A percentile compares a stretch with the other conserved stretches of the same genome.
Conservation (phyloP, 2,329 filamentous ascomycete genomes). For the Hymenotorrendiella dingleyae region DNA sequence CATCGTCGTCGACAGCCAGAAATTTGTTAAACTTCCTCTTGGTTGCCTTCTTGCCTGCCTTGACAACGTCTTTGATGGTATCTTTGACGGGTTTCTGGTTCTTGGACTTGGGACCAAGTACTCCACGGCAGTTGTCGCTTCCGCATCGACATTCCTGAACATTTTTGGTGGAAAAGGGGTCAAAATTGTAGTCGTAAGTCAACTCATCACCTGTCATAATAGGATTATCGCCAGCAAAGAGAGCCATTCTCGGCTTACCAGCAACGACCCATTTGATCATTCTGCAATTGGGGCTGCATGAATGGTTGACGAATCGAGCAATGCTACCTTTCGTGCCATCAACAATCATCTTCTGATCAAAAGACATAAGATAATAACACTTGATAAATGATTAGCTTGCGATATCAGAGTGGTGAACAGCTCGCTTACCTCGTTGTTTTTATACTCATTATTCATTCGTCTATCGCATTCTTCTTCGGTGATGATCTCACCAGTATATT, state of each 20-base stretch:
- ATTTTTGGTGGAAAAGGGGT: constrained; percentile 63
- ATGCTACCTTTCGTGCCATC: constrained; percentile 95
- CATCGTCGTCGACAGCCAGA: constrained; percentile 31
- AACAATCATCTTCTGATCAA: constrained; percentile 97
- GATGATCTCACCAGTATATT: constrained; percentile 97
- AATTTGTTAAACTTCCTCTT: constrained; percentile 54
- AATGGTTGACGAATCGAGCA: constrained; percentile 96
- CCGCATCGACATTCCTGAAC: constrained; percentile 62
- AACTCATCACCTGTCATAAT: constrained; percentile 95
- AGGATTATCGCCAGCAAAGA: constrained; percentile 84
- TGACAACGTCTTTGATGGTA: constrained; percentile 31
- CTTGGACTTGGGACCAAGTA: constrained; percentile 56
- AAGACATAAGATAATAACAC: constrained; percentile 98
- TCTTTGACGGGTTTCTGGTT: constrained; percentile 46
- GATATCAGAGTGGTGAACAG: constrained; percentile 9
- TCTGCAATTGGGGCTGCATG: constrained; percentile 89
- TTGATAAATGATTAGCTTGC: constrained; percentile 33
- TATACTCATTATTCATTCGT: constrained; percentile 90
- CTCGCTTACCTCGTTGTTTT: constrained; percentile 74
- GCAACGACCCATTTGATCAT: constrained; percentile 98
- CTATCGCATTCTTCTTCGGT: constrained; percentile 89
- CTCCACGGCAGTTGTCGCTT: constrained; percentile 56
- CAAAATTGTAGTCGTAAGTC: constrained; percentile 84
- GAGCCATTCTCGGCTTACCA: constrained; percentile 89
- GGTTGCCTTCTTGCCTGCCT: constrained; percentile 37